Percentiles rank a stretch among this genome's conserved stretches.
phyloP scores from a whole-genome alignment of 106 monocot genomes.

The Vanilla planifolia region DNA sequence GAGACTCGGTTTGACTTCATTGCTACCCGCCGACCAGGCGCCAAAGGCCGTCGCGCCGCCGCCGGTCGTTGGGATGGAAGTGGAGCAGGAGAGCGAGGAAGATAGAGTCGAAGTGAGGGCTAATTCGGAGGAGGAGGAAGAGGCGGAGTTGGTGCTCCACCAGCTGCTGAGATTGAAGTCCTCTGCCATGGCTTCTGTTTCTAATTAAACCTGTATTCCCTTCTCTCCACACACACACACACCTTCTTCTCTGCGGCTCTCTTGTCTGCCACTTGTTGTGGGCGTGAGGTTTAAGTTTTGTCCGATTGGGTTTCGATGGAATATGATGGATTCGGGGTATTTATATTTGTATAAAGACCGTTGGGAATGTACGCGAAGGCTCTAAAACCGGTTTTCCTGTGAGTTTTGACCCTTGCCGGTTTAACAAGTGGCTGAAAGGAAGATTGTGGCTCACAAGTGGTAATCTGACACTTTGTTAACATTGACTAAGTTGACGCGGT shows the following conservation, averaged over 20 bases:
- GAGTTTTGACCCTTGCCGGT: not conserved
- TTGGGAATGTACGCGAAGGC: not conserved
- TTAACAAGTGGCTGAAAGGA: not conserved
- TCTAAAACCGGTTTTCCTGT: not conserved
- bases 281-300: not conserved
- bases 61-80: too few species aligned
- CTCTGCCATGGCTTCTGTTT: conserved; percentile 5
- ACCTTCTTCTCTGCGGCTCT: not conserved
- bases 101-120: not conserved
- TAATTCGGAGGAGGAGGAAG: too few species aligned
- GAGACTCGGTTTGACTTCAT: too few species aligned
- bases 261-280: not conserved
- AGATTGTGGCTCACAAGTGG: too few species aligned
- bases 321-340: not conserved
- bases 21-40: too few species aligned
- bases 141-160: not conserved
- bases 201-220: too few species aligned
- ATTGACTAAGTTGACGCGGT: not conserved
- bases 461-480: too few species aligned
- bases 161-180: not conserved
- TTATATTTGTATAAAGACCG: not conserved
- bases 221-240: too few species aligned
- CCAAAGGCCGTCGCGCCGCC: too few species aligned
- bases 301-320: not conserved
- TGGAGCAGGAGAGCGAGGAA: too few species aligned